Conservation (phyloP, 768 basidiomycete genomes). For the Ephemerocybe angulata region DNA sequence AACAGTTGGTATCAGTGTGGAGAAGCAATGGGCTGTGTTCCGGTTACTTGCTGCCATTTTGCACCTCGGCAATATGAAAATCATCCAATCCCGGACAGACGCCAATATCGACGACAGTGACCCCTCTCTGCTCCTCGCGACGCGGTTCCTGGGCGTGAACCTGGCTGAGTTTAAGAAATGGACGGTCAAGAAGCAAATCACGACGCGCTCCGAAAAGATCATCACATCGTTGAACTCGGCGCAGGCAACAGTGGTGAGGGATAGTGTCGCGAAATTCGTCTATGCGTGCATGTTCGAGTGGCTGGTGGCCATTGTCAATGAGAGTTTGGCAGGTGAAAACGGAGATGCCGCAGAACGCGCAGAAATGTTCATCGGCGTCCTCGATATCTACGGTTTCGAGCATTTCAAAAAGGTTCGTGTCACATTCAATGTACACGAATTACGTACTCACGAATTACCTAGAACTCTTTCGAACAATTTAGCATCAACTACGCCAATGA, state of each 20-base stretch:
- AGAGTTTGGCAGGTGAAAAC: constrained; percentile 92
- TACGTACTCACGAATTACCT: constrained; percentile 13
- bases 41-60: constrained; percentile 87
- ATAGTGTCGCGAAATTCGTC: constrained; percentile 97
- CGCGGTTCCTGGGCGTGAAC: constrained; percentile 86
- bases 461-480: constrained; percentile 96
- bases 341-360: constrained; percentile 87
- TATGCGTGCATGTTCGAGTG: constrained; percentile 99
- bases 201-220: constrained; percentile 93
- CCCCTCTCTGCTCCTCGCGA: constrained; percentile 72
- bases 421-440: not conserved
- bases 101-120: constrained; percentile 83
- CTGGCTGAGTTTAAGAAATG: constrained; percentile 96
- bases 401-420: constrained; percentile 87
- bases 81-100: constrained; percentile 77
- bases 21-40: constrained; percentile 98
- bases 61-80: constrained; percentile 97
- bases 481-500: constrained; percentile 99
- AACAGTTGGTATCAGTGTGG: constrained; percentile 95
- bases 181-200: constrained; percentile 97
- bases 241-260: constrained; percentile 91
- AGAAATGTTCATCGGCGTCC: constrained; percentile 98
- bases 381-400: constrained; percentile 97
- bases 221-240: constrained; percentile 79
- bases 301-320: constrained; percentile 96